Conservation (phyloP, 768 basidiomycete species). For the Daedaleopsis sinensis region DNA sequence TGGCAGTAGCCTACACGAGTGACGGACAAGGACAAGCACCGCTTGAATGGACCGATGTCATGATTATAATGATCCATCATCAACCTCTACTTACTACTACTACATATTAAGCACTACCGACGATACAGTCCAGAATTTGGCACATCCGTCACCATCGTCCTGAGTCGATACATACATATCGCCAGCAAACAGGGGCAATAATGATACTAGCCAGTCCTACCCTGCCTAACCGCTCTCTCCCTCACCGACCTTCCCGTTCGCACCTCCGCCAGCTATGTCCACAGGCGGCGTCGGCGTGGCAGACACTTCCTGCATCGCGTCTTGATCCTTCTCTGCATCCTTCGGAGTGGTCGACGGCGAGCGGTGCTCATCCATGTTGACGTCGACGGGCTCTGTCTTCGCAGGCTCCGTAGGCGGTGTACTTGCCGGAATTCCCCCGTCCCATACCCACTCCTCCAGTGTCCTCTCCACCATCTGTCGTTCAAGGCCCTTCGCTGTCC, state of each 20-base stretch:
- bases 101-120: too few species aligned
- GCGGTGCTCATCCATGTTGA: background rate
- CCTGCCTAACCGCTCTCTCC: background rate
- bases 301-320: constrained; percentile 8
- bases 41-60: background rate
- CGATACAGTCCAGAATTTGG: too few species aligned
- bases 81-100: too few species aligned
- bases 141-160: background rate
- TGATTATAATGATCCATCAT: background rate
- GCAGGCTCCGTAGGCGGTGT: constrained; percentile 5
- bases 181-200: constrained; percentile 8
- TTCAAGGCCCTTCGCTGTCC: constrained; percentile 59
- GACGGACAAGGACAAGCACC: background rate
- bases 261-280: background rate
- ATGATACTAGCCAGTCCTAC: constrained; percentile 5
- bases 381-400: constrained; percentile 7
- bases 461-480: constrained; percentile 71
- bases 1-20: background rate
- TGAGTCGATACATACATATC: constrained; percentile 1
- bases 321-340: background rate
- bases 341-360: background rate
- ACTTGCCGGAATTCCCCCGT: constrained; percentile 3
- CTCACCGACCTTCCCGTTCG: background rate
- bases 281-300: background rate
- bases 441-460: constrained; percentile 72